Evolutionary conservation across 2,329 filamentous ascomycete species (phyloP), one percentile per base, ranked within the genome.

Genomic region (Talaromyces marneffei): DNA sequence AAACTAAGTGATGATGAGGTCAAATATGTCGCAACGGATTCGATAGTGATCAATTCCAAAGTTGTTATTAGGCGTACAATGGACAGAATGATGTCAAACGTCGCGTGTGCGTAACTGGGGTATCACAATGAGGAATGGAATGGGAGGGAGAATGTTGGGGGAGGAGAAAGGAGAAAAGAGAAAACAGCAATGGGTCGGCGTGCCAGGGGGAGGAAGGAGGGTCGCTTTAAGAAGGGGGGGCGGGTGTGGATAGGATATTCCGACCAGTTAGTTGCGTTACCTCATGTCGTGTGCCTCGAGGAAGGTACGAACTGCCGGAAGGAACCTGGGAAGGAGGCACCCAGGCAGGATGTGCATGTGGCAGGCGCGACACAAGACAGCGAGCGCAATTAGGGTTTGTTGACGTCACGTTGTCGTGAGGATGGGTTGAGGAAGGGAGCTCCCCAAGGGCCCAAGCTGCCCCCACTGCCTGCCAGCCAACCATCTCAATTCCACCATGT

Each of bases 391-490:
- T 52, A 33, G 48, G 48, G 48, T 23, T 35, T 20, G 29, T 20
- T 46, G 63, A 66, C 39, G 56, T 65, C 54, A 60, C 59, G 18
- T 40, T 58, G 50, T 40, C 52, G 52, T 55, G 52, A 55, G 52
- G 44, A n/a, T n/a, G n/a, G n/a, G n/a, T n/a, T n/a, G 16, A 31
- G 42, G 20, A 29, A 33, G 29, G 27, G 46, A 52, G 42, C 42
- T 48, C 10, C 23, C 20, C n/a, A n/a, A n/a, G n/a, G n/a, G n/a
- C n/a, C 23, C 12, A 2, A 52, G 48, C 48, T 33, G 48, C 20
- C 48, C 10, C 48, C 46, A 52, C 46, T 31, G 27, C 46, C 46
- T 31, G 27, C 46, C 42, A 46, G 12, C 42, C 4, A 42, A 27
- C 42, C 42, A 16, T 46, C 5, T 16, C 5, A 1, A 9, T 42